Conservation (phyloP, 208 protist genomes). For the Porcisia deanei region DNA sequence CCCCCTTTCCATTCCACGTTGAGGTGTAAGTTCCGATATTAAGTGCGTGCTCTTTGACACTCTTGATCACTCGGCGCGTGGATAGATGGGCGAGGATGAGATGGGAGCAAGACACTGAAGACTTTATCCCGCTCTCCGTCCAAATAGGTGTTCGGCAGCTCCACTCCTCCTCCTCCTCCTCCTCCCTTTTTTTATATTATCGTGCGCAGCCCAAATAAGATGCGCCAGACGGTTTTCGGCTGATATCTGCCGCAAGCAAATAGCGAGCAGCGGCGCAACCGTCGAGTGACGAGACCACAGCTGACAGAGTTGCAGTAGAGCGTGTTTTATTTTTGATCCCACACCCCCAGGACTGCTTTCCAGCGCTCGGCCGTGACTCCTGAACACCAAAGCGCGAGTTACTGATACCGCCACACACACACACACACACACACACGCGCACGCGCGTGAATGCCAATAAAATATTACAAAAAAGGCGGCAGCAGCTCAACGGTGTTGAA, state of each 20-base stretch:
- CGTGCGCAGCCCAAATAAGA: neutral
- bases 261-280: neutral
- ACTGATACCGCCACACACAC: neutral
- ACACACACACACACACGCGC: slow-evolving; percentile 3
- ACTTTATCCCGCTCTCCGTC: neutral
- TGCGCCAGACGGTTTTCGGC: neutral
- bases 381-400: neutral
- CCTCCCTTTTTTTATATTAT: too few species aligned
- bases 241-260: neutral
- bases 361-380: neutral
- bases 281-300: neutral
- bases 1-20: neutral
- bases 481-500: too few species aligned
- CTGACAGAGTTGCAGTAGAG: neutral
- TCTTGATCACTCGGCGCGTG: neutral
- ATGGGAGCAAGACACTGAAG: neutral
- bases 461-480: too few species aligned
- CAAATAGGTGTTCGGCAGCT: neutral
- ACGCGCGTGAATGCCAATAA: neutral
- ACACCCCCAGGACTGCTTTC: neutral
- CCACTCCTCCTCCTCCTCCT: too few species aligned
- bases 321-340: too few species aligned
- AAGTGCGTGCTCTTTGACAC: neutral
- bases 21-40: neutral
- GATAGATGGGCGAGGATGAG: neutral